Base-by-base conservation (phyloP, 352 stramenopile genomes). In the Albugo candida region DNA sequence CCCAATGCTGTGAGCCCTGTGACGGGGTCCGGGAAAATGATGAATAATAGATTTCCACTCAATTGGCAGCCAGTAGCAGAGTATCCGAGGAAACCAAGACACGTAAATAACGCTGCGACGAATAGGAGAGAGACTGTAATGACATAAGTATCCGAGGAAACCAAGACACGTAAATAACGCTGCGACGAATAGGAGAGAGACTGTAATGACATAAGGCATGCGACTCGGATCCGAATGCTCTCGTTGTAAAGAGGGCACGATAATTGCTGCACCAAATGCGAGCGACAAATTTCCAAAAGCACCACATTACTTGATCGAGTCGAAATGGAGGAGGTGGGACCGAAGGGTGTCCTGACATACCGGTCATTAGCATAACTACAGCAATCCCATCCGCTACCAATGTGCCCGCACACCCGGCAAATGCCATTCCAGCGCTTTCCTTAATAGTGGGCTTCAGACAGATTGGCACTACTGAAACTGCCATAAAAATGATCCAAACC, bases 11-110 rank as follows among this genome's bases (percentile, higher is more conserved):
- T 56, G 11, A 77, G 18, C 6, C 46, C 62, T 27, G 51, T 70
- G 42, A 0, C 48, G 20, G 49, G 47, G 46, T 68, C 49, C 10
- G 62, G 61, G 8, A 40, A 56, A 13, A 63, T 83, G 52, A 75
- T 83, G 57, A 91, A 91, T 64, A 85, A 34, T 5, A 58, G 36
- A 35, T 59, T 59, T 20, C 53, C 53, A 8, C 48, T 41, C n/a
- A 58, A 57, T 45, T 58, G 52, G 49, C 53, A 59, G 27, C 83
- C 70, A 4, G 75, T 56, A 1, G 60, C 60, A 36, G 64, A 83
- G 71, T 60, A 74, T 21, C 16, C 43, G 46, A 83, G 83, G 37
- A 61, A 52, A 41, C 58, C 60, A 10, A 83, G 52, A 20, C 64
- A 65, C 13, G 56, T 45, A 13, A 58, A 58, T 13, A 58, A 36